Base-by-base conservation (phyloP, 1,139 yeast genomes). In the Hansenula lynferdii region DNA sequence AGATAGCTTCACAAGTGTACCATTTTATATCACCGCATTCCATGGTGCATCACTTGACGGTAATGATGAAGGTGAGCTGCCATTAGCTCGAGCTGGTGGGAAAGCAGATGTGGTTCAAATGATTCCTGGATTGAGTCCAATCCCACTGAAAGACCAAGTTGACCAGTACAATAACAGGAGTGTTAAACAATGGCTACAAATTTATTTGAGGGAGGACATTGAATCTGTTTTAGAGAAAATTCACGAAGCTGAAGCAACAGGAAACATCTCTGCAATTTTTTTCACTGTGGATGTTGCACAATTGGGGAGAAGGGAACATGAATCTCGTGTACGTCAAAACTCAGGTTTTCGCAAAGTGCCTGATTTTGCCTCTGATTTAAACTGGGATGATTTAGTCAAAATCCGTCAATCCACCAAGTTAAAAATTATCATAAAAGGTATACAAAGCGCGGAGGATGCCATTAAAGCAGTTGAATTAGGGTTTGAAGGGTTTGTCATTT, bases 231-330 rank as follows among this genome's bases (percentile, higher is more conserved):
- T 19, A 7, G 15, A 35, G 10, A 14, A 21, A 3, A 36, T 43
- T 11, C 56, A 64, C 63, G 44, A 75, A 74, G 49, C 51, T 54
- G 41, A 58, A 51, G 32, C 30, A 40, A 48, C 44, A 19, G 42
- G 41, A 1, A 38, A 35, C 8, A 40, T 76, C 50, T 75, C 74
- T 49, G 82, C 80, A 1, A 60, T 78, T 16, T 76, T 77, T 48
- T 69, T 78, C 38, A 78, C 84, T 1, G 84, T 77, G n/a, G 84
- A 78, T 60, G 80, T 81, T 6, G 83, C 84, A 8, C 77, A 77
- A 44, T 64, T 77, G 47, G 85, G 85, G 16, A 67, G 80, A 47
- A 65, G 85, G 47, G 84, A 77, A 53, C 39, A 60, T 50, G 40
- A 51, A 49, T 43, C 29, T 26, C 43, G 62, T 40, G 44, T 49